Evolutionary conservation across 2,329 filamentous ascomycete species (phyloP), one percentile per base, ranked within the genome.

Genomic region (Colletotrichum paranaense): DNA sequence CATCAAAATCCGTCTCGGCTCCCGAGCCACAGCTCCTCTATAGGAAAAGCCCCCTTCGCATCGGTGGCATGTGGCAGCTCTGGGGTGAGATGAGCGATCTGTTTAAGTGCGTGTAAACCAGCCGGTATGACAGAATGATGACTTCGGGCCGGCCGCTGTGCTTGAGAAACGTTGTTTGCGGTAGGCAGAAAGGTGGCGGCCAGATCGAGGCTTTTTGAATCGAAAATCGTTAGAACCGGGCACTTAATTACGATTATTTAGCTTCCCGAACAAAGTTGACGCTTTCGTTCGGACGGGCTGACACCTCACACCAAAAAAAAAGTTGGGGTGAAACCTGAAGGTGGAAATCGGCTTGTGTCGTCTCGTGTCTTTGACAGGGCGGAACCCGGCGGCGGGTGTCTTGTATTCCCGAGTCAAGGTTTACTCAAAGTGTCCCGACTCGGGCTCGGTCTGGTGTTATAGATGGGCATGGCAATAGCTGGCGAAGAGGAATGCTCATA

Each of bases 281-380:
- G 52, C 24, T 55, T 55, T 55, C 22, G 52, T 55, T 55, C 24
- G 24, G 24, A 55, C 52, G 24, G 52, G 52, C 52, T 55, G 52
- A 24, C 52, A 55, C 52, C 12, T 24, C 24, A 6, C 52, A 26
- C 24, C 22, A 16, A 28, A 1, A 8, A 53, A 14, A 5, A 24
- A n/a, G 24, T 55, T 55, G n/a, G 22, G n/a, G 42, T 55, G 52
- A 55, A 55, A 55, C 52, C n/a, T 14, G 52, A 24, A 26, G 16
- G n/a, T 26, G 24, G 52, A 26, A 55, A 55, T 26, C 52, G 2
- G 69, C 74, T 14, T 73, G 73, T 42, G 76, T 77, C 4, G 75
- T 77, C 56, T 76, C 78, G 30, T 78, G 75, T 30, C 77, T 76
- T 12, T 66, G 77, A 2, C 76, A 75, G 60, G 79, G 75, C 3